Conservation (phyloP, 768 basidiomycete species). For the Boletus bicolor region DNA sequence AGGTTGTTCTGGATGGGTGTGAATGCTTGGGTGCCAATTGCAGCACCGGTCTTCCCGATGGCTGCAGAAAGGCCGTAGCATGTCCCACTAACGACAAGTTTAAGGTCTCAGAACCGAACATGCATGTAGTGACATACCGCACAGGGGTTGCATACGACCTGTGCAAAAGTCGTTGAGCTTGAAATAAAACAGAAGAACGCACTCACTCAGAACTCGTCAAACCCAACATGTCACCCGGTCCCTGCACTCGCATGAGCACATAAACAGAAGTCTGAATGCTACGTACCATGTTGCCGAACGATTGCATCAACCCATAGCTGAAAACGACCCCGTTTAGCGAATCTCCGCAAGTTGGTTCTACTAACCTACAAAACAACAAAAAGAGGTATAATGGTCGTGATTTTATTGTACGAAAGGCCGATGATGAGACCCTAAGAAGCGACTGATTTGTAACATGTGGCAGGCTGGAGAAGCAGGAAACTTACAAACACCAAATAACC, state of each 20-base stretch:
- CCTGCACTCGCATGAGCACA: slow-evolving; percentile 35
- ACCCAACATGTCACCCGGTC: slow-evolving; percentile 70
- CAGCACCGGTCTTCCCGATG: slow-evolving; percentile 68
- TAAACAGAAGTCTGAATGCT: neutral
- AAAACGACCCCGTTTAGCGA: neutral
- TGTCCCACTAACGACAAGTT: slow-evolving; percentile 45
- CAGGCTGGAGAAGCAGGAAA: neutral
- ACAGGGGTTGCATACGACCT: slow-evolving; percentile 66
- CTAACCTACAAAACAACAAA: slow-evolving; percentile 63
- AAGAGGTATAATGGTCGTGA: slow-evolving; percentile 57
- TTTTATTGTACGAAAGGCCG: slow-evolving; percentile 57
- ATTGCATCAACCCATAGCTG: slow-evolving; percentile 72
- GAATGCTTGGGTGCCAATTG: slow-evolving; percentile 67
- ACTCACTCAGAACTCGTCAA: slow-evolving; percentile 64
- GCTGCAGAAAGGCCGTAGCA: slow-evolving; percentile 70
- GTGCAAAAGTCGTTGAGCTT: slow-evolving; percentile 2
- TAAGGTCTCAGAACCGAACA: neutral
- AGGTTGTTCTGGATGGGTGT: slow-evolving; percentile 65
- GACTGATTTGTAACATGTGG: neutral
- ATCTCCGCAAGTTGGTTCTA: neutral
- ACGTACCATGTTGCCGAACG: slow-evolving; percentile 60
- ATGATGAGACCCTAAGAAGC: slow-evolving; percentile 45
- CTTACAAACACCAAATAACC: slow-evolving; percentile 63
- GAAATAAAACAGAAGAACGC: neutral
- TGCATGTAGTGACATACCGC: slow-evolving; percentile 34